Evolutionary conservation across 352 stramenopile genomes (phyloP).

Genomic region (Thalassiosira delicatula): DNA sequence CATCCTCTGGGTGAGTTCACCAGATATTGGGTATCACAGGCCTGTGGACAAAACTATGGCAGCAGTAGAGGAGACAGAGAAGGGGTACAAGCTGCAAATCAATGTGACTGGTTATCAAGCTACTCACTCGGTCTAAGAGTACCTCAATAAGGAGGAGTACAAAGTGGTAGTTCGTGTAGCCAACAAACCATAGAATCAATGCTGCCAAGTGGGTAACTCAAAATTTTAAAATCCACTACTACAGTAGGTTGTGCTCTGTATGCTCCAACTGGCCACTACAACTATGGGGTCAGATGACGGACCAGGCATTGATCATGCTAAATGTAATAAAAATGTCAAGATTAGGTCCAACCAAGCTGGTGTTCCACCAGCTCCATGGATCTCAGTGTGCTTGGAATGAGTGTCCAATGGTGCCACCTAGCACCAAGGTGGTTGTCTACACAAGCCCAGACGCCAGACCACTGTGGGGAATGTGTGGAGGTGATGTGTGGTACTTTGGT

Average conservation of each 20-base stretch:
- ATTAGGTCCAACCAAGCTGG: constrained; percentile 26
- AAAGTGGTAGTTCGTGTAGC: constrained; percentile 36
- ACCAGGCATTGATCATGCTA: constrained; percentile 23
- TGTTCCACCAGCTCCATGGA: constrained; percentile 37
- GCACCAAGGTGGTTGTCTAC: constrained; percentile 12
- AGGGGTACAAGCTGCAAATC: constrained; percentile 15
- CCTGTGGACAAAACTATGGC: too few species aligned
- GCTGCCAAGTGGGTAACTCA: constrained; percentile 26
- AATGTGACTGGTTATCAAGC: constrained; percentile 42
- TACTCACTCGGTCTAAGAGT: constrained; percentile 25
- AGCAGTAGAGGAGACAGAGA: too few species aligned
- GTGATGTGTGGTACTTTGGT: constrained; percentile 48
- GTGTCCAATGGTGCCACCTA: constrained; percentile 23
- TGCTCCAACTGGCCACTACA: constrained; percentile 15
- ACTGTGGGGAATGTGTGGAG: constrained; percentile 31
- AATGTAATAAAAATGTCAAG: constrained; percentile 23
- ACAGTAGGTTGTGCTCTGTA: constrained; percentile 26
- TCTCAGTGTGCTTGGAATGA: constrained; percentile 22
- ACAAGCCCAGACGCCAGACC: background rate
- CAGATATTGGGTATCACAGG: too few species aligned
- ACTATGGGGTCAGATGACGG: constrained; percentile 47
- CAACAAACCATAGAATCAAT: constrained; percentile 9
- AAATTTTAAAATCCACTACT: too few species aligned
- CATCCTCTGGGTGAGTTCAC: too few species aligned
- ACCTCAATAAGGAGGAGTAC: constrained; percentile 2